These are phyloP conservation scores for Talaromyces liani DNA, from an alignment of 495 filamentous ascomycete species.

Conservation along the genomic window DNA sequence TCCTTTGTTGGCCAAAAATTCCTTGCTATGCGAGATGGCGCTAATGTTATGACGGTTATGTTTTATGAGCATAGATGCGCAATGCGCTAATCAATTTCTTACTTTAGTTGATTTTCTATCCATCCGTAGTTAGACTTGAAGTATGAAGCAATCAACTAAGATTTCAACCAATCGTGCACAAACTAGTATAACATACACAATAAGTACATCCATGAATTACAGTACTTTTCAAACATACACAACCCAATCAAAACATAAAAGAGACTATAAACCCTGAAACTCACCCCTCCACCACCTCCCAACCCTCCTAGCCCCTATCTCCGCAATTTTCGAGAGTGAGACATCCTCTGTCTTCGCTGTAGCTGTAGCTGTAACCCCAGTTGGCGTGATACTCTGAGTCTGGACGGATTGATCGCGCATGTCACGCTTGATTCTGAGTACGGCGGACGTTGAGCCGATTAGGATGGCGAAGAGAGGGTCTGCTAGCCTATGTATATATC, in stretches of 20 bases:
- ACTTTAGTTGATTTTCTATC: background rate
- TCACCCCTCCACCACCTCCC: constrained; percentile 40
- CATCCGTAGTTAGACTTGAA: background rate
- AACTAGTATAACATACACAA: background rate
- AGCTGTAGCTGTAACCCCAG: constrained; percentile 5
- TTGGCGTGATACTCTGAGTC: background rate
- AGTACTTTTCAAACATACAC: too few relatives aligned
- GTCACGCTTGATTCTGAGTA: constrained; percentile 64
- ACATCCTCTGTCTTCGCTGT: constrained; percentile 16
- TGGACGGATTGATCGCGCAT: constrained; percentile 51
- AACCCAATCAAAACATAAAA: too few relatives aligned
- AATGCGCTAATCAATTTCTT: background rate
- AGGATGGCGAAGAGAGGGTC: constrained; percentile 84
- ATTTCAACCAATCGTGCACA: background rate
- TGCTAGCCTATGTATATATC: too few relatives aligned
- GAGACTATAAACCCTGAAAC: background rate
- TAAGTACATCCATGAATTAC: too few relatives aligned
- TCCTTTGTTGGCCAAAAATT: constrained; percentile 10
- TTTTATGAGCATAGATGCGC: constrained; percentile 9
- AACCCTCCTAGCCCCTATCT: constrained; percentile 25
- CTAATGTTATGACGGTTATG: constrained; percentile 9
- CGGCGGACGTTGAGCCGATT: constrained; percentile 61
- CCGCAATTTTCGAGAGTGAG: constrained; percentile 21
- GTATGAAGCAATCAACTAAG: background rate
- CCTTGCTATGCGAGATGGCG: constrained; percentile 5